Evolutionary conservation across 345 rosid species (phyloP).

Genomic region (Eucalyptus pumila): DNA sequence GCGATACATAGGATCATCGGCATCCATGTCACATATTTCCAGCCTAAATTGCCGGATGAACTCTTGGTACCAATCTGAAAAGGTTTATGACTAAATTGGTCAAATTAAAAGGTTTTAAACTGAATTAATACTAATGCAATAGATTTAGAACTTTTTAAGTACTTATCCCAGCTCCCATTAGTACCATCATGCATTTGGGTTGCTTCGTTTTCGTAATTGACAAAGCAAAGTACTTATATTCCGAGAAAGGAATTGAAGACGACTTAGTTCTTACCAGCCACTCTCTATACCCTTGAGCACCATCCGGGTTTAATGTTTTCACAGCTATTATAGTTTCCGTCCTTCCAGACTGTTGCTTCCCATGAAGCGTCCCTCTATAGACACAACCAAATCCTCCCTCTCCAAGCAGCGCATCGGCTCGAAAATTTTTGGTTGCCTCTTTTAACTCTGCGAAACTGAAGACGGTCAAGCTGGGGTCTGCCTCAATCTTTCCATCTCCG

Average conservation of each 20-base stretch:
- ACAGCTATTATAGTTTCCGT: neutral
- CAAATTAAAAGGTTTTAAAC: too few relatives aligned
- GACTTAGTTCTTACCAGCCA: neutral
- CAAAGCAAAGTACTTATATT: neutral
- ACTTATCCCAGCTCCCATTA: neutral
- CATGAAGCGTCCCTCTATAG: neutral
- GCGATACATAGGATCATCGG: too few relatives aligned
- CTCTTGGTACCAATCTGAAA: too few relatives aligned
- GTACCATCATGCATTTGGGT: neutral
- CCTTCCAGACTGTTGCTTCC: neutral
- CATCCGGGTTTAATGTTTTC: neutral
- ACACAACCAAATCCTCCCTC: constrained; percentile 1
- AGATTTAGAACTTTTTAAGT: too few relatives aligned
- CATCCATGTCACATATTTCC: too few relatives aligned
- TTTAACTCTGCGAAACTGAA: neutral
- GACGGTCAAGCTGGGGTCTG: neutral
- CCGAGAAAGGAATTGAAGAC: neutral
- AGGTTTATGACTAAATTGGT: too few relatives aligned
- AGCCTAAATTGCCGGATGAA: too few relatives aligned
- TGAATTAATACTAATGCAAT: too few relatives aligned
- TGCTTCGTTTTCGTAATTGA: neutral
- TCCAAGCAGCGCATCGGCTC: neutral
- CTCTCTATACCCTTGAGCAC: neutral
- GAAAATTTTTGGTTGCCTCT: neutral
- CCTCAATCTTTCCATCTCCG: neutral